These are phyloP conservation scores for Bondarzewia mesenterica DNA, from an alignment of 1,284 basidiomycete species.

Conservation along the genomic window DNA sequence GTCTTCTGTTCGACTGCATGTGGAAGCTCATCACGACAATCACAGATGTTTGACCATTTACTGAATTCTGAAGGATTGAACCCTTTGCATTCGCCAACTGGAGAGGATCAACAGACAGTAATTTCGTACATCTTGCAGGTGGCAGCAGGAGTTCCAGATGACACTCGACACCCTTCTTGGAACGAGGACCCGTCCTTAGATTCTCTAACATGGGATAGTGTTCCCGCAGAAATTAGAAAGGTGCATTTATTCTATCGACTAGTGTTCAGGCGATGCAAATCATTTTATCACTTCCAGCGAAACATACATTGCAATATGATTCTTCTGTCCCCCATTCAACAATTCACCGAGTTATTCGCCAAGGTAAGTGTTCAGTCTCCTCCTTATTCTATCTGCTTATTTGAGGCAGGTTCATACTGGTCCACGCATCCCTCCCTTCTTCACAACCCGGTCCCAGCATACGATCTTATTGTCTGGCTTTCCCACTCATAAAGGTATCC, in stretches of 20 bases:
- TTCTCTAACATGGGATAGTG: conserved; percentile 51
- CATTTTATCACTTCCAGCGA: conserved; percentile 31
- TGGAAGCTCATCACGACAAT: background rate
- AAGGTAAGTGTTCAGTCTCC: conserved; percentile 29
- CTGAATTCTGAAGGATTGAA: conserved; percentile 18
- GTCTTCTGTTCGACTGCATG: background rate
- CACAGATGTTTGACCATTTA: conserved; percentile 49
- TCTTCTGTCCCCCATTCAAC: conserved; percentile 34
- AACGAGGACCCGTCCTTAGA: conserved; percentile 49
- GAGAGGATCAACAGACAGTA: conserved; percentile 16
- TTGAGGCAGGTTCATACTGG: conserved; percentile 26
- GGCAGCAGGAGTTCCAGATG: conserved; percentile 48
- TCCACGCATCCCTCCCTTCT: conserved; percentile 41
- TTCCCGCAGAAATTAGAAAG: conserved; percentile 57
- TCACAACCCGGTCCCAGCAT: conserved; percentile 38
- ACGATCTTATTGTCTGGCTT: conserved; percentile 41
- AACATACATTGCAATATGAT: conserved; percentile 54
- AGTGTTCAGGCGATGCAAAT: background rate
- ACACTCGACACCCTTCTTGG: conserved; percentile 42
- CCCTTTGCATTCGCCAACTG: conserved; percentile 12
- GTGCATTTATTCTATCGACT: conserved; percentile 24
- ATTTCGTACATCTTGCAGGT: conserved; percentile 55
- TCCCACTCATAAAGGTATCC: conserved; percentile 29
- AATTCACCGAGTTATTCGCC: conserved; percentile 43
- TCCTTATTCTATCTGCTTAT: conserved; percentile 1